These are phyloP conservation scores for Candida palmyrensis DNA, from an alignment of 805 yeast genomes.

Conservation along the genomic window DNA sequence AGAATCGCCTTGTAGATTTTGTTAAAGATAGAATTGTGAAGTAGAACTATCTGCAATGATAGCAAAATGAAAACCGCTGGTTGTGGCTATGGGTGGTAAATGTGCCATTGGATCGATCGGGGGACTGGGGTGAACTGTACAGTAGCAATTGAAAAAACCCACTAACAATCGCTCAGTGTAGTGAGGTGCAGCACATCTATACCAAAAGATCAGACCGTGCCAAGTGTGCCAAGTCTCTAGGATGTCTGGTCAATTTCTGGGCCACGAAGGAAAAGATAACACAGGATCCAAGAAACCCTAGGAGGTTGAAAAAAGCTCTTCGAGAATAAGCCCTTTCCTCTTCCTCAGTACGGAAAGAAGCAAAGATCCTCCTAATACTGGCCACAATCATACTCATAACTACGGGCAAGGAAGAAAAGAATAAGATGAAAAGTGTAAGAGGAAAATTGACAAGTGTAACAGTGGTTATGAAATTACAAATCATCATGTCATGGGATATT, in stretches of 20 bases:
- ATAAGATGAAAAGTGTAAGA: neutral
- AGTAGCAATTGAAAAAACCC: too few species aligned
- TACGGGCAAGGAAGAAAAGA: neutral
- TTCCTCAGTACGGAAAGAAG: slow-evolving; percentile 80
- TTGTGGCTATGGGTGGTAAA: too few species aligned
- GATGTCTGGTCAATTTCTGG: slow-evolving; percentile 43
- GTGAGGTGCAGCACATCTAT: too few species aligned
- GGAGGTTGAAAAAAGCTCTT: slow-evolving; percentile 68
- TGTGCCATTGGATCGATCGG: neutral
- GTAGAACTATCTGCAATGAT: too few species aligned
- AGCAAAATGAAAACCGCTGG: too few species aligned
- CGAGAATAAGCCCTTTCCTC: slow-evolving; percentile 77
- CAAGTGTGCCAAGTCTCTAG: slow-evolving; percentile 25
- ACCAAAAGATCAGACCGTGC: slow-evolving; percentile 21
- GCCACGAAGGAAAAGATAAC: slow-evolving; percentile 78
- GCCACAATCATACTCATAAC: slow-evolving; percentile 50
- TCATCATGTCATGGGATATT: neutral
- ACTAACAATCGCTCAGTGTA: too few species aligned
- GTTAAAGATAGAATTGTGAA: too few species aligned
- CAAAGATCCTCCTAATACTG: slow-evolving; percentile 71
- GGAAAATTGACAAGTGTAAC: slow-evolving; percentile 1
- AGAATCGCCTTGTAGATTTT: too few species aligned
- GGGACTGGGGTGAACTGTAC: too few species aligned
- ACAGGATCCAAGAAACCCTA: slow-evolving; percentile 79
- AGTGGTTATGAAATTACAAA: neutral